Evolutionary conservation across 768 basidiomycete species (phyloP), one percentile per base, ranked within the genome.

Genomic region (Scleroderma bovista): DNA sequence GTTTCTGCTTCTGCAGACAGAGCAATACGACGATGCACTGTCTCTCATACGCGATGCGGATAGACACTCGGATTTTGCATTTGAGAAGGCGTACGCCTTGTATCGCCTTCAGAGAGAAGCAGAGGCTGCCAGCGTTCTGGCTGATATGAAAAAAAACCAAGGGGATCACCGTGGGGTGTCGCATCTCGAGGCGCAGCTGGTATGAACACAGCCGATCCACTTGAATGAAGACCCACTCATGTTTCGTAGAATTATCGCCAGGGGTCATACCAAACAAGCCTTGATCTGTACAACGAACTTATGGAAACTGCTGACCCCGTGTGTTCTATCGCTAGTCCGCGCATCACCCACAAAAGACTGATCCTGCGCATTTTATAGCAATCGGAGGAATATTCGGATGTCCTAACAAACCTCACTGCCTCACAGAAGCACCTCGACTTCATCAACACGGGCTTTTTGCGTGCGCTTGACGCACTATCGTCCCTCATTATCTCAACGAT

Each of bases 101-200:
- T 95, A 96, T 65, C 81, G 93, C 26, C 68, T 92, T n/a, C 86
- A 91, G 48, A 76, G 76, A 46, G 86, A 90, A 68, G 64, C 69
- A 2, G 88, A 92, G 47, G 88, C 91, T 15, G 62, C 67, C 51
- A 69, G 66, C 9, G 69, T 83, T 24, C 63, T 93, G 19, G 65
- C 67, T 1, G 63, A 57, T 42, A 68, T 85, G 57, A 81, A 79
- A 62, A 57, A 68, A 48, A 60, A 66, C 29, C 68, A 67, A 22
- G 62, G 57, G 49, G 74, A 73, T 47, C 76, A 82, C 54, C 72
- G 88, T 53, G 88, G 86, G 12, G 73, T 81, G 32, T 59, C 80
- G 40, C 90, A 93, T 69, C 73, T 96, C 15, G 87, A 93, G 63
- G 93, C 92, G 24, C 93, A 96, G 63, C 70, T 94, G 67, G 93